These are phyloP conservation scores for Lyophyllum semitale DNA, from an alignment of 768 basidiomycete genomes.

Conservation along the genomic window DNA sequence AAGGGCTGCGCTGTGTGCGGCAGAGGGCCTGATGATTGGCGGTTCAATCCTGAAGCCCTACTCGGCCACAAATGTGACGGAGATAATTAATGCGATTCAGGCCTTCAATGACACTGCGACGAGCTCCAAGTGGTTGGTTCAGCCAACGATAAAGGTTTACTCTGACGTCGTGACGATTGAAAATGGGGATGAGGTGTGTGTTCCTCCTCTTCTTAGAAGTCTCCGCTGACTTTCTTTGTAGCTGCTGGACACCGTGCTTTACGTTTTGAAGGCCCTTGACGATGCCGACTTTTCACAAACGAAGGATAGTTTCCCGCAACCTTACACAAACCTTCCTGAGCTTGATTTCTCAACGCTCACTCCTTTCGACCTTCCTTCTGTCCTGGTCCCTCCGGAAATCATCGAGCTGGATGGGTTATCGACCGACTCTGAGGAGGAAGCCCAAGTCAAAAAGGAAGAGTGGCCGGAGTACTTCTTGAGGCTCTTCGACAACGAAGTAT, in stretches of 20 bases:
- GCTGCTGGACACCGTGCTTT: conserved; percentile 76
- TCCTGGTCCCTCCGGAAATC: conserved; percentile 86
- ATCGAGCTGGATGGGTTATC: conserved; percentile 78
- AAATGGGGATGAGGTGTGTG: conserved; percentile 61
- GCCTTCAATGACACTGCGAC: conserved; percentile 64
- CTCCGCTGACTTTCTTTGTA: conserved; percentile 29
- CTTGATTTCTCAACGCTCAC: conserved; percentile 38
- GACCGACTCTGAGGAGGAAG: conserved; percentile 69
- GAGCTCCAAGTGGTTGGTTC: conserved; percentile 64
- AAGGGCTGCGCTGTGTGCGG: conserved; percentile 77
- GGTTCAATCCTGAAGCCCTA: conserved; percentile 67
- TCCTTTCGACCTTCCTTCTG: conserved; percentile 71
- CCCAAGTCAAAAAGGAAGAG: conserved; percentile 77
- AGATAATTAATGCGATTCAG: conserved; percentile 74
- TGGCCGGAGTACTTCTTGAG: conserved; percentile 75
- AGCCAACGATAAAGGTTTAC: conserved; percentile 58
- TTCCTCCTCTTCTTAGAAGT: background rate
- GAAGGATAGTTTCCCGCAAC: conserved; percentile 60
- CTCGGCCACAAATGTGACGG: conserved; percentile 57
- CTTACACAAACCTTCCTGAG: conserved; percentile 54
- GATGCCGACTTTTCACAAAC: conserved; percentile 59
- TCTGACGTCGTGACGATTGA: conserved; percentile 43
- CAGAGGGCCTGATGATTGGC: conserved; percentile 78
- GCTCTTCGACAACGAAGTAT: conserved; percentile 63
- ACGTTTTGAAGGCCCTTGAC: conserved; percentile 63